phyloP scores from a whole-genome alignment of 768 basidiomycete species.

The Trametes punicea region DNA sequence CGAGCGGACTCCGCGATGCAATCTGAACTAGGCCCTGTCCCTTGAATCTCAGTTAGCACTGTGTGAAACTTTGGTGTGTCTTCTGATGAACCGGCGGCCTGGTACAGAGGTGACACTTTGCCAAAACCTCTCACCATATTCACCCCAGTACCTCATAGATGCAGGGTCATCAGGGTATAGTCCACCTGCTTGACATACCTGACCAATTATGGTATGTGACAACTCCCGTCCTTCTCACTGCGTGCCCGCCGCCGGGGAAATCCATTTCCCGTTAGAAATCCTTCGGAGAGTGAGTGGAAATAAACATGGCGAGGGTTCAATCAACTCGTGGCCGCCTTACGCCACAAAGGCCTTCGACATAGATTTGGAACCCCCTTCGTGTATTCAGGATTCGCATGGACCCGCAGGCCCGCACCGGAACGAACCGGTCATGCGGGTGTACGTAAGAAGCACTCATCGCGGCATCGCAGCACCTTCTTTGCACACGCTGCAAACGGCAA shows the following conservation, averaged over 20 bases:
- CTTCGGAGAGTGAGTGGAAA: conserved; percentile 8
- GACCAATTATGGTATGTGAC: conserved; percentile 10
- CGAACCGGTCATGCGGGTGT: conserved; percentile 1
- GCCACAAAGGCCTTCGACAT: conserved; percentile 20
- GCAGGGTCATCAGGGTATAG: conserved; percentile 20
- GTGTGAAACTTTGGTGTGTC: conserved; percentile 6
- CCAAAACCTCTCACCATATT: conserved; percentile 13
- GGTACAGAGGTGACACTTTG: conserved; percentile 10
- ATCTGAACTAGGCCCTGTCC: conserved; percentile 3
- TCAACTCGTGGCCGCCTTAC: conserved; percentile 18
- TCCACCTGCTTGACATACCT: conserved; percentile 10
- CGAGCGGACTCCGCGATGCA: background rate
- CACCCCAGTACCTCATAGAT: conserved; percentile 19
- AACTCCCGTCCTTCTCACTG: conserved; percentile 2
- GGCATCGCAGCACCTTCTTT: background rate
- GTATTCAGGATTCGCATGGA: background rate
- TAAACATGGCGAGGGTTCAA: conserved; percentile 14
- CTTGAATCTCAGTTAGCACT: conserved; percentile 13
- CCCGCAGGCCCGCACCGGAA: background rate
- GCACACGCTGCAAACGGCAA: background rate
- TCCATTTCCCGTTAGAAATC: conserved; percentile 9
- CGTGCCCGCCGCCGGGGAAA: conserved; percentile 12
- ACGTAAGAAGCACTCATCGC: conserved; percentile 1
- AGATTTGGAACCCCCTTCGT: conserved; percentile 2
- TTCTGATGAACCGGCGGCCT: conserved; percentile 14